A percentile compares a stretch with the other conserved stretches of the same genome.
These are phyloP conservation scores for Penicillium sp. DNA, from an alignment of 2,329 filamentous ascomycete species.

Conservation along the genomic window DNA sequence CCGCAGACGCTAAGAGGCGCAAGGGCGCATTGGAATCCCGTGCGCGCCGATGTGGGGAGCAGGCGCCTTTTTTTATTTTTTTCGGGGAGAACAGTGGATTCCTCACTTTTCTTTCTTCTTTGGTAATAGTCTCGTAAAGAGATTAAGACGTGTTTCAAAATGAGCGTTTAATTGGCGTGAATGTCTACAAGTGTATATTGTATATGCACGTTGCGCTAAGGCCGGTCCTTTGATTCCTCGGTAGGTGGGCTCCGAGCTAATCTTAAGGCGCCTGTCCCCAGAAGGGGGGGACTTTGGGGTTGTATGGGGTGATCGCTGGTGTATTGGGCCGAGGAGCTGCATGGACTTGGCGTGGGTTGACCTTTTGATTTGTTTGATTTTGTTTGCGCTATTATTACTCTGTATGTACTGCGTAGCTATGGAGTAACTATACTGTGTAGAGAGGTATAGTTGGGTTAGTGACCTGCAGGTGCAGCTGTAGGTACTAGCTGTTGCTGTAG, in stretches of 20 bases:
- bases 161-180: background rate
- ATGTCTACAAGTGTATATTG: background rate
- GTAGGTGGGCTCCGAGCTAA: background rate
- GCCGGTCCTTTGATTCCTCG: background rate
- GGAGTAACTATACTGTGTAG: background rate
- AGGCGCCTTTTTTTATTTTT: no score
- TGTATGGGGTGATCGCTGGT: background rate
- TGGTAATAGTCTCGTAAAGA: background rate
- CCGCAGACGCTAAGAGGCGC: background rate
- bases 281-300: background rate
- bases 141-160: background rate
- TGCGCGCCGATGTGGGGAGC: slow-evolving; percentile 7
- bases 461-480: background rate
- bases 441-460: background rate
- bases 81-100: slow-evolving; percentile 1
- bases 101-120: background rate
- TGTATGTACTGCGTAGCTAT: background rate
- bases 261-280: background rate
- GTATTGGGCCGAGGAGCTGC: background rate
- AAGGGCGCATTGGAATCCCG: slow-evolving; percentile 2
- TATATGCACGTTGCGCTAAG: background rate
- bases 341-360: background rate
- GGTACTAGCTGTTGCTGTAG: background rate
- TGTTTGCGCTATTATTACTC: background rate
- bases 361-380: background rate